phyloP scores from a whole-genome alignment of 306 rosid species.

The Cercis canadensis region DNA sequence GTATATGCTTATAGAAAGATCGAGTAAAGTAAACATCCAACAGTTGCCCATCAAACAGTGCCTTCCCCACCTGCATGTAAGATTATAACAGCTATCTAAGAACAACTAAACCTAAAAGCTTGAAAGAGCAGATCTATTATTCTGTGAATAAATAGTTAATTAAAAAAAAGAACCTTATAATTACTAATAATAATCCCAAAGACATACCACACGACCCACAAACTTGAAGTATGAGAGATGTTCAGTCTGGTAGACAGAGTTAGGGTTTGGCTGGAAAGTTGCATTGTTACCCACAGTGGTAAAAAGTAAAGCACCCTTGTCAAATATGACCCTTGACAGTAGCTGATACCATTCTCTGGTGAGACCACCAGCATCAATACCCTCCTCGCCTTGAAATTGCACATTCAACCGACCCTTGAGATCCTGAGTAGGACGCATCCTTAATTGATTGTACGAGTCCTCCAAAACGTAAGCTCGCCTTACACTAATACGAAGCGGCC shows the following conservation, averaged over 20 bases:
- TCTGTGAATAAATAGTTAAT: neutral
- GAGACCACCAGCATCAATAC: slow-evolving; percentile 99
- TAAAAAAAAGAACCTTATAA: neutral
- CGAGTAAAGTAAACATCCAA: slow-evolving; percentile 98
- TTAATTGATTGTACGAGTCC: slow-evolving; percentile 94
- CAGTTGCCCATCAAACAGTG: slow-evolving; percentile 95
- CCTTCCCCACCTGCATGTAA: slow-evolving; percentile 90
- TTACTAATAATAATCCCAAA: neutral
- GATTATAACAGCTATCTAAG: slow-evolving; percentile 35
- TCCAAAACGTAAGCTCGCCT: slow-evolving; percentile 97
- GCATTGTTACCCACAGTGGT: slow-evolving; percentile 93
- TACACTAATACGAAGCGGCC: slow-evolving; percentile 87
- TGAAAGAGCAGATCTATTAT: no score
- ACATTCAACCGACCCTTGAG: slow-evolving; percentile 91
- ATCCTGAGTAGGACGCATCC: slow-evolving; percentile 92
- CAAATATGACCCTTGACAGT: slow-evolving; percentile 92
- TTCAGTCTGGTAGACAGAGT: slow-evolving; percentile 96
- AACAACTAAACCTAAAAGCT: slow-evolving; percentile 1
- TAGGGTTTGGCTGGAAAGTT: slow-evolving; percentile 98
- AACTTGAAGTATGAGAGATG: slow-evolving; percentile 98
- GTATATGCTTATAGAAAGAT: slow-evolving; percentile 98
- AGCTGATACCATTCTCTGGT: slow-evolving; percentile 99
- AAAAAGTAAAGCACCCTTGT: slow-evolving; percentile 97
- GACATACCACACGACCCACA: slow-evolving; percentile 97
- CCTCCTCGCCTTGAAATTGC: slow-evolving; percentile 99